A percentile compares a stretch with the other conserved stretches of the same genome.
These are phyloP conservation scores for Hericium erinaceus DNA, from an alignment of 768 basidiomycete species.

Conservation along the genomic window DNA sequence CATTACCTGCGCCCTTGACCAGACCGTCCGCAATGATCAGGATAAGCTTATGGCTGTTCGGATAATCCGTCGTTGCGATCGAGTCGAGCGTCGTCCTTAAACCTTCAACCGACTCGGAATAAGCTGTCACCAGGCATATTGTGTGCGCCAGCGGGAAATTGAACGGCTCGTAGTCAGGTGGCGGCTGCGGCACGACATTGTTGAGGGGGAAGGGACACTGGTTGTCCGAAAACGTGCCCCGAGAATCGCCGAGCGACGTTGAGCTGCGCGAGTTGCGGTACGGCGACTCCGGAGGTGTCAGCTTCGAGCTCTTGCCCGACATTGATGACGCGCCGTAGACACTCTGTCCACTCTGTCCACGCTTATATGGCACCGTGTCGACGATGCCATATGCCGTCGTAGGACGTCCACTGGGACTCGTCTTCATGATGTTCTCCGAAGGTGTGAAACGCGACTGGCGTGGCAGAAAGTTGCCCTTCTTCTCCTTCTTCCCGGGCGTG, in stretches of 20 bases:
- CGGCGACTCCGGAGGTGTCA: constrained; percentile 66
- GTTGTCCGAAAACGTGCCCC: constrained; percentile 46
- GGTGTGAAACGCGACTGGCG: constrained; percentile 70
- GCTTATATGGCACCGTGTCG: constrained; percentile 54
- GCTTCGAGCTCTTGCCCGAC: constrained; percentile 35
- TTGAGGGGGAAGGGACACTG: constrained; percentile 89
- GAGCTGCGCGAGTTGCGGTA: constrained; percentile 75
- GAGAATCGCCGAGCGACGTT: constrained; percentile 56
- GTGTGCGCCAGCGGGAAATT: constrained; percentile 91
- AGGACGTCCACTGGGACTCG: constrained; percentile 38
- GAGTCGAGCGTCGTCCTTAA: constrained; percentile 97
- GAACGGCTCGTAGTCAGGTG: constrained; percentile 88
- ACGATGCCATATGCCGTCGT: constrained; percentile 58
- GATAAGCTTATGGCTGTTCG: constrained; percentile 94
- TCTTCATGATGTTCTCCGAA: constrained; percentile 47
- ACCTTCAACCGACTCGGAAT: constrained; percentile 95
- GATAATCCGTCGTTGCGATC: constrained; percentile 95
- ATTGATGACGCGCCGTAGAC: constrained; percentile 12
- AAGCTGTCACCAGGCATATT: constrained; percentile 95
- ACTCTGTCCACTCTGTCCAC: constrained; percentile 26
- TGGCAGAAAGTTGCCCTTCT: constrained; percentile 48
- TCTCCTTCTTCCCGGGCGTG: constrained; percentile 33
- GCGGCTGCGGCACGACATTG: constrained; percentile 88
- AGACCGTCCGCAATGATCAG: constrained; percentile 96
- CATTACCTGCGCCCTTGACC: constrained; percentile 93